Conservation (phyloP, 192 early-diverging fungal species). For the Entomortierella lignicola region DNA sequence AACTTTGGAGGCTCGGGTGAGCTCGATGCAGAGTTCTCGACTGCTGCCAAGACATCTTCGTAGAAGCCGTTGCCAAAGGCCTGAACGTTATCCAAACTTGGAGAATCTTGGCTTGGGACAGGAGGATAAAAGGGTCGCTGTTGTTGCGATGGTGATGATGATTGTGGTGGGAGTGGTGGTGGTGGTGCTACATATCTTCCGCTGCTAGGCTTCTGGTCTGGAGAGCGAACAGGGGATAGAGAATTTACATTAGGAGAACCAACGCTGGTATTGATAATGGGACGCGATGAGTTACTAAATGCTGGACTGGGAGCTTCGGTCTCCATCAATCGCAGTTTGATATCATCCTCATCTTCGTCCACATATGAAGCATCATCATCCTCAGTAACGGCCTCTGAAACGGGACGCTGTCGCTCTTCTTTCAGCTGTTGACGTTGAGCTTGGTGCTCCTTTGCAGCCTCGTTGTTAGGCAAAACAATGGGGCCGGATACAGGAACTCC, state of each 20-base stretch:
- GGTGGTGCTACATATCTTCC: not conserved
- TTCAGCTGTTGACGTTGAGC: slow-evolving; percentile 28
- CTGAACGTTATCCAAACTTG: slow-evolving; percentile 9
- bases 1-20: not conserved
- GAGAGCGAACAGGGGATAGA: slow-evolving; percentile 25
- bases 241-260: slow-evolving; percentile 1
- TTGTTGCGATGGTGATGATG: no score
- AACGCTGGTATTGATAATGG: slow-evolving; percentile 2
- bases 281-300: slow-evolving; percentile 8
- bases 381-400: not conserved
- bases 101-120: not conserved
- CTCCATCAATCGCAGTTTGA: slow-evolving; percentile 18
- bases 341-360: slow-evolving; percentile 25
- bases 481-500: slow-evolving; percentile 31
- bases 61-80: slow-evolving; percentile 18
- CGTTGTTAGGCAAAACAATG: slow-evolving; percentile 39
- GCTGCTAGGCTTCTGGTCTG: not conserved
- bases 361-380: slow-evolving; percentile 4
- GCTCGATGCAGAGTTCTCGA: slow-evolving; percentile 10
- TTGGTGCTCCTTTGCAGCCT: slow-evolving; percentile 46
- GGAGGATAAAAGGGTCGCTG: not conserved
- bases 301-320: slow-evolving; percentile 11
- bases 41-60: slow-evolving; percentile 33
- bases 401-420: slow-evolving; percentile 1
- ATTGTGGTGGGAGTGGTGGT: not conserved